Base-by-base conservation (phyloP, 1,139 yeast species). In the Debaryomycetaceae sp. region DNA sequence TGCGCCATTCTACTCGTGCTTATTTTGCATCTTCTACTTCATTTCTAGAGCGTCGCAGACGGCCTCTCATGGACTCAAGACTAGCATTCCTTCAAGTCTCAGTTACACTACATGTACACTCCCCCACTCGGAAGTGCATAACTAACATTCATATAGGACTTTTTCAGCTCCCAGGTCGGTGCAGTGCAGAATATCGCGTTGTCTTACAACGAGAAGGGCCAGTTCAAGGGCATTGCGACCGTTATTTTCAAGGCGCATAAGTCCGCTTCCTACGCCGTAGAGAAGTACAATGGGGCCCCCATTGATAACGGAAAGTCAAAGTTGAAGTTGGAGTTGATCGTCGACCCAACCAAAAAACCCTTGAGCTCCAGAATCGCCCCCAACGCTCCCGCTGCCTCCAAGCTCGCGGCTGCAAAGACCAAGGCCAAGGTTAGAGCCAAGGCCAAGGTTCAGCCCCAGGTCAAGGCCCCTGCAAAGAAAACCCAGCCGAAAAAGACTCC, bases 141-240 rank as follows among this genome's bases (percentile, higher is more conserved):
- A 43, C 45, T 43, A 43, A 43, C 45, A 36, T 20, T 34, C 30
- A 34, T 62, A 43, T 75, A 89, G 96, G 96, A 89, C 70, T 93
- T 89, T 70, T 90, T 93, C 69, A 80, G 83, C 60, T 78, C 87
- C 49, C 90, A 87, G 70, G 81, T 93, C 57, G 99, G 99, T 56
- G 89, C 91, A 54, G 89, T 93, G 56, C 74, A 74, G 53, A 76
- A 77, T 52, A 84, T 88, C 61, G 75, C 81, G 46, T 78, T 91
- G 60, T 78, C 85, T 53, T 93, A 87, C 76, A 89, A 88, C 64
- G 89, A 86, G 68, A 83, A 79, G 63, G 99, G 99, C 44, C 83
- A 82, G 66, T 89, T 96, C 54, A 87, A 87, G 55, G 99, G 99
- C 66, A 81, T 83, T 70, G 97, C 96, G 49, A 89, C 95, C 49